Evolutionary conservation across 257 asterid genomes (phyloP).

Genomic region (Solanum raphanifolium): DNA sequence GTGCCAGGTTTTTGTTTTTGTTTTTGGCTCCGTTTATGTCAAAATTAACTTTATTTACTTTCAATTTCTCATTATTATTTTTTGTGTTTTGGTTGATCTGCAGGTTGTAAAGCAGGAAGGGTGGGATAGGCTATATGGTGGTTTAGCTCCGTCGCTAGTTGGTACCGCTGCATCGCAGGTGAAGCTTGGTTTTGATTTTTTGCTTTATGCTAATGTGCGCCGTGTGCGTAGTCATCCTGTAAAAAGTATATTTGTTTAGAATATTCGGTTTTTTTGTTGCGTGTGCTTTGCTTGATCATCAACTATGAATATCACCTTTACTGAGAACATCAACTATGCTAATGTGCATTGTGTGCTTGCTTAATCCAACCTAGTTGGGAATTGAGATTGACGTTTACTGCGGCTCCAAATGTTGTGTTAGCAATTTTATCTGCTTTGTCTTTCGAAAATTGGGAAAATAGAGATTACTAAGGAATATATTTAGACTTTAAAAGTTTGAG

Average conservation of each 20-base stretch:
- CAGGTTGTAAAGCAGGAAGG: constrained; percentile 90
- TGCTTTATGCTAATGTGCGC: neutral
- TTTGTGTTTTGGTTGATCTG: neutral
- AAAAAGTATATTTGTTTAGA: neutral
- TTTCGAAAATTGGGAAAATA: neutral
- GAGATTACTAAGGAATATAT: neutral
- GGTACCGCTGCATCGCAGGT: constrained; percentile 98
- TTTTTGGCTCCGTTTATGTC: neutral
- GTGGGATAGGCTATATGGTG: constrained; percentile 84
- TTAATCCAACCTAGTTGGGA: neutral
- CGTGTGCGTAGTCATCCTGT: neutral
- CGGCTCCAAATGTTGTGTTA: neutral
- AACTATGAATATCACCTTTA: neutral
- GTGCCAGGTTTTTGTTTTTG: constrained; percentile 37
- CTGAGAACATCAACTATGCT: neutral
- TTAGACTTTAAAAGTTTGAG: neutral
- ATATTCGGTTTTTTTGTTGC: neutral
- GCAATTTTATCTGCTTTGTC: neutral
- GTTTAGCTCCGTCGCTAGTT: constrained; percentile 77
- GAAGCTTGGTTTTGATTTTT: neutral
- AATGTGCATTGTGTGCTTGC: neutral
- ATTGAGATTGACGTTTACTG: neutral
- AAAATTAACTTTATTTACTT: neutral
- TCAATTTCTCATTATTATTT: neutral
- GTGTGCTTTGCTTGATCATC: neutral